Base-by-base conservation (phyloP, 371 early-diverging fungal genomes). In the Rhizopus sp. region DNA sequence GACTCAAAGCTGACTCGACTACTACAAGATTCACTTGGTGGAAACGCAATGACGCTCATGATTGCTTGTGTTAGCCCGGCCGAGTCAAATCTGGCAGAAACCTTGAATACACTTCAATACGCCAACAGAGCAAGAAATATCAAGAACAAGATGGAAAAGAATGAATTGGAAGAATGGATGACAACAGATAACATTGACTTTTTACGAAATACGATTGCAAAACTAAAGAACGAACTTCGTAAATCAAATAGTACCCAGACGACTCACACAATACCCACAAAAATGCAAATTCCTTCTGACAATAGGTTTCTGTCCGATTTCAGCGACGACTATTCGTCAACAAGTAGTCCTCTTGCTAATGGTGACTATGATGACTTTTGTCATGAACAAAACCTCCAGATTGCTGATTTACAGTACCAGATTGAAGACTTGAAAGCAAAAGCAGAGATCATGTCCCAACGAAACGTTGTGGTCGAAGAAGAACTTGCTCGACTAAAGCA, bases 1-100 rank as follows among this genome's bases (percentile, higher is more conserved):
- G 98, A 99, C 69, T 93, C 94, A 9, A 99, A 99, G 66, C 81
- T 99, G n/a, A 99, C 99, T 1, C 86, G 87, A 39, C 77, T 99
- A 45, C 80, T 99, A 45, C 96, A 99, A 77, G 95, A 96, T 68
- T 96, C 96, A 37, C 76, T 99, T 34, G 97, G 97, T 52, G 99
- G 98, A 15, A 95, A 91, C 59, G 87, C 92, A 32, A 85, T 89
- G 49, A 92, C 97, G 0, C 72, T 97, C 15, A 95, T 98, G 95
- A 86, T 98, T 56, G 96, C 96, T 3, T 97, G 97, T 79, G 89
- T 93, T 4, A 87, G 89, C 59, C 91, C 94, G 0, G 85, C 88
- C 4, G 90, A 91, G 58, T 69, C 70, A 37, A 91, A 93, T 74
- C 81, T 93, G 60, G 82, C 87, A 31, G 99, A 99, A 70, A 94